Percentiles rank a stretch among this genome's conserved stretches.
Evolutionary conservation across 352 stramenopile species (phyloP).

Genomic region (Elongisporangium anandrum): DNA sequence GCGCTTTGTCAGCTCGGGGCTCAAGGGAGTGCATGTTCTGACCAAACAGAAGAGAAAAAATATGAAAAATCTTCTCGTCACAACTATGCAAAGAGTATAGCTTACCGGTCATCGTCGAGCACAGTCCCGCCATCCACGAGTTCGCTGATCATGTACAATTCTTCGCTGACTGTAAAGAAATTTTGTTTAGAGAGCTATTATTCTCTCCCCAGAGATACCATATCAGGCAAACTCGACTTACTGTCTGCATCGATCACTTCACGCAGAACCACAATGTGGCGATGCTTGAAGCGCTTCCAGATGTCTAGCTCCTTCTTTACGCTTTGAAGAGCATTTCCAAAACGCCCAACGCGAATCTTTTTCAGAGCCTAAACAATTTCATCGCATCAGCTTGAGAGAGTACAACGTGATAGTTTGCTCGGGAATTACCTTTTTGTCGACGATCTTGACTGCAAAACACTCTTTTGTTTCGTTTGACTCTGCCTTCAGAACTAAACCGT

Average conservation of each 20-base stretch:
- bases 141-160: slow-evolving; percentile 85
- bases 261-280: slow-evolving; percentile 90
- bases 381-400: background rate
- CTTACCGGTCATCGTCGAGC: slow-evolving; percentile 61
- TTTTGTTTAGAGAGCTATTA: background rate
- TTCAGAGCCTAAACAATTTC: slow-evolving; percentile 32
- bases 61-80: background rate
- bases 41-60: background rate
- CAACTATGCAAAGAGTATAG: background rate
- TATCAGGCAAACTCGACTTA: slow-evolving; percentile 11
- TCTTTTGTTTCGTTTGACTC: slow-evolving; percentile 65
- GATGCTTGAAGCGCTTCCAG: slow-evolving; percentile 96
- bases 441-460: slow-evolving; percentile 67
- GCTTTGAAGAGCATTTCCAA: slow-evolving; percentile 69
- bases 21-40: slow-evolving; percentile 66
- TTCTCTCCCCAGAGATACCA: background rate
- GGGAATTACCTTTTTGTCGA: slow-evolving; percentile 53
- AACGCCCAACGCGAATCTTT: slow-evolving; percentile 56
- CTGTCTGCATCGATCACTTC: slow-evolving; percentile 95
- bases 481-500: slow-evolving; percentile 65
- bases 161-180: slow-evolving; percentile 44
- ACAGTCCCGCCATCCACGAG: slow-evolving; percentile 67
- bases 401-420: background rate
- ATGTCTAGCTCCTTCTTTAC: slow-evolving; percentile 94
- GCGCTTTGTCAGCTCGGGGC: slow-evolving; percentile 46